Evolutionary conservation across 2,329 filamentous ascomycete species (phyloP).

Genomic region (Scedosporium aurantiacum): DNA sequence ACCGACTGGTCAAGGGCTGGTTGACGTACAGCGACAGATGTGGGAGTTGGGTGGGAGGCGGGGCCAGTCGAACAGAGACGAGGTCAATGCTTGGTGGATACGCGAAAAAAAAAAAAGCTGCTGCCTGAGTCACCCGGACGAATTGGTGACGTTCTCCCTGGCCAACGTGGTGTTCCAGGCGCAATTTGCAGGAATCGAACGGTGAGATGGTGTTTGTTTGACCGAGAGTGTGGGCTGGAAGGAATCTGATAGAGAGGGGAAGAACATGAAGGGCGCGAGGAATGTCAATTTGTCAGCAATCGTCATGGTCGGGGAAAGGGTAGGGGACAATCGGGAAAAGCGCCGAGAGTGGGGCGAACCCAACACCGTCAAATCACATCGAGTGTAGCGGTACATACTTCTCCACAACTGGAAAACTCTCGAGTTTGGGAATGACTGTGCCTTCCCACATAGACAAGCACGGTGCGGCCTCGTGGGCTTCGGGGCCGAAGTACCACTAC

Average conservation of each 20-base stretch:
- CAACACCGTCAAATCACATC: not conserved
- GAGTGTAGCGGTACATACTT: not conserved
- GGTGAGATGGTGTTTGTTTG: slow-evolving; percentile 2
- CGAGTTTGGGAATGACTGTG: too few relatives aligned
- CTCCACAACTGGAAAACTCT: not conserved
- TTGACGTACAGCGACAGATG: not conserved
- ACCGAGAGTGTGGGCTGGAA: not conserved
- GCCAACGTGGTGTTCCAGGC: not conserved
- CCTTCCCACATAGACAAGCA: too few relatives aligned
- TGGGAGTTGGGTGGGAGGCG: not conserved
- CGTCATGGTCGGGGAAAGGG: not conserved
- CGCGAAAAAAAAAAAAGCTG: not conserved
- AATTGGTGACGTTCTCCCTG: not conserved
- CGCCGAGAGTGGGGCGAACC: not conserved
- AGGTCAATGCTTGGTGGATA: not conserved
- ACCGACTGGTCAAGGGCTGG: not conserved
- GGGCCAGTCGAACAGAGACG: not conserved
- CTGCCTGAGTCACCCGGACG: slow-evolving; percentile 7
- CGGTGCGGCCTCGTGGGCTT: too few relatives aligned
- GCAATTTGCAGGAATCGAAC: not conserved
- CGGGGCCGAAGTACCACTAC: too few relatives aligned
- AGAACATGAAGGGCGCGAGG: slow-evolving; percentile 7
- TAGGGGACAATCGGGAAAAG: not conserved
- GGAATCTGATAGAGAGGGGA: slow-evolving; percentile 10
- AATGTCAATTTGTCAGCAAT: slow-evolving; percentile 13